Base-by-base conservation (phyloP, 305 asterid genomes). In the Fraxinus latifolia region DNA sequence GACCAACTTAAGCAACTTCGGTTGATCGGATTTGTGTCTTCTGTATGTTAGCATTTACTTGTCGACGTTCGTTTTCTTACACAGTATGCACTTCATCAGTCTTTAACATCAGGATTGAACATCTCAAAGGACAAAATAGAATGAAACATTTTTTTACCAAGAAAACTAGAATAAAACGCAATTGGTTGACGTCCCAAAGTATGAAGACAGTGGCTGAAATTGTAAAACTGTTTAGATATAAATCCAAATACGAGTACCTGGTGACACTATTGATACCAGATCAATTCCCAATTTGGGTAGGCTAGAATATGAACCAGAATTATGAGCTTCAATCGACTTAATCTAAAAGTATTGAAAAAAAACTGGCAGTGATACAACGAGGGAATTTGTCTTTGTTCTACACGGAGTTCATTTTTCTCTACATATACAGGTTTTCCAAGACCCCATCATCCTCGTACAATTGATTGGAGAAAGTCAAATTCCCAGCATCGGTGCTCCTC, bases 361-460 rank as follows among this genome's bases (percentile, higher is more conserved):
- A 89, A 86, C 83, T 88, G 88, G 85, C 83, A 85, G 83, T 87
- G 81, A 87, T 88, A 87, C 90, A 88, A 39, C 81, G 82, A 84
- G 81, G 89, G 89, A 86, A 72, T 78, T 81, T 86, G 76, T 82
- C 81, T 82, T 74, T 75, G 74, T 74, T 62, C 78, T 80, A 79
- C 65, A 77, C 37, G 74, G 47, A 75, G 80, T 84, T 82, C 88
- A 84, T 81, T 78, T 80, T 84, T 80, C 82, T 88, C 88, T 80
- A 88, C 89, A 84, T 82, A 81, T 82, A 88, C 79, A 79, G 88
- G 84, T 60, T 72, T 78, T 82, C 71, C 82, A 82, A 79, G 73
- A 86, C 53, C 82, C 81, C 85, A 70, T 79, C 81, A 76, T 80
- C 74, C 82, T 79, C 81, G 77, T 79, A 74, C 81, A 82, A 80